Base-by-base conservation (phyloP, 2,329 filamentous ascomycete genomes). In the Colletotrichum zoysiae region DNA sequence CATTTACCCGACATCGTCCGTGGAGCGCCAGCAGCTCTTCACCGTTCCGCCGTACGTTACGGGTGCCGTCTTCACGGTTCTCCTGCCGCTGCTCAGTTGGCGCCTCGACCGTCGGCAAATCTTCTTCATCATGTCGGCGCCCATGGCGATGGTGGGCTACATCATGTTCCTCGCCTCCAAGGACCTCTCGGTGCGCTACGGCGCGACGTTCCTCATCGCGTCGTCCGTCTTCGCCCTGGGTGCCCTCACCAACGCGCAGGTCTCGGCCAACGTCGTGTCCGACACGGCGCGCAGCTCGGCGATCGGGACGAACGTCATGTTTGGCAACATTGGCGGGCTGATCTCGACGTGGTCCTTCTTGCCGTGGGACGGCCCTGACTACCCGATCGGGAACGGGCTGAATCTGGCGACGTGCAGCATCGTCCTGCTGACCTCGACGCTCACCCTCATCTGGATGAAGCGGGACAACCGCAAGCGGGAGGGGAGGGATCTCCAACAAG, bases 351-450 rank as follows among this genome's bases (percentile, higher is more conserved):
- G 90, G 90, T 85, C 84, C 1, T 92, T 91, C 79, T 76, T 92
- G 55, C 86, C 87, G 0, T 87, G 81, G 65, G 91, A 94, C 75
- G 87, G 75, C 0, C 92, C 92, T 0, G 81, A 92, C 71, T 94
- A 89, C 76, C 88, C 82, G 35, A 92, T 93, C 82, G 92, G 92
- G 0, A 94, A 93, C 77, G 91, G 91, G 0, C 77, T 93, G 23
- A 94, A 94, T 77, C 76, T 93, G 55, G 92, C 88, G 0, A 90
- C 89, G 0, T 84, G 85, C n/a, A 84, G 83, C n/a, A 81, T 82
- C 1, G 88, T 89, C 1, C 77, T 93, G 16, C 65, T 93, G 1
- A 67, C 86, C 4, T 83, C 84, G 6, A 83, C 86, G 0, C 61
- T 76, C 0, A 78, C 91, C 46, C 81, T 88, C 74, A 74, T 86